phyloP scores from a whole-genome alignment of 441 rosid genomes.

The Lepidium campestre region DNA sequence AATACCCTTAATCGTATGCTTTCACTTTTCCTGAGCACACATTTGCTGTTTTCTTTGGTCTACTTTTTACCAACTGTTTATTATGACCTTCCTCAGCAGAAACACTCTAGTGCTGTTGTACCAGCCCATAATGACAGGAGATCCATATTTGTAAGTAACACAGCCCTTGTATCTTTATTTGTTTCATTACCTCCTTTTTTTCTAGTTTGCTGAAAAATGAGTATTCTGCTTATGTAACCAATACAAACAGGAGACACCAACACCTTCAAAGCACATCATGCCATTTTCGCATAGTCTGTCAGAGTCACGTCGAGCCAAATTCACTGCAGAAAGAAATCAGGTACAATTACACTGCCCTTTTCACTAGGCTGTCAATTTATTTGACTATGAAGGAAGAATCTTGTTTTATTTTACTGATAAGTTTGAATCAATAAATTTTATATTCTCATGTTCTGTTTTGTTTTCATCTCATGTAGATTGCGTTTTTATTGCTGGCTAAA shows the following conservation, averaged over 20 bases:
- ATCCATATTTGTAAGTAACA: conserved; percentile 61
- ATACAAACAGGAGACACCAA: conserved; percentile 75
- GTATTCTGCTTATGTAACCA: background rate
- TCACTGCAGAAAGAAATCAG: conserved; percentile 83
- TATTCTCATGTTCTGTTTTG: conserved; percentile 14
- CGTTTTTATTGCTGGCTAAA: conserved; percentile 9
- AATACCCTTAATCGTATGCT: background rate
- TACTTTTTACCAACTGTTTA: conserved; percentile 1
- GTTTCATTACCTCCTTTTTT: background rate
- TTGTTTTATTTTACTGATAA: background rate
- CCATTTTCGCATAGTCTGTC: conserved; percentile 74
- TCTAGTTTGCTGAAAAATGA: background rate
- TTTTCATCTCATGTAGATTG: conserved; percentile 4
- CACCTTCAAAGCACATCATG: conserved; percentile 72
- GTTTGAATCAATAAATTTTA: conserved; percentile 2
- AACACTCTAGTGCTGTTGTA: conserved; percentile 48
- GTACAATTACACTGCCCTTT: conserved; percentile 34
- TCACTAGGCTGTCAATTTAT: conserved; percentile 10
- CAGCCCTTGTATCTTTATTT: background rate
- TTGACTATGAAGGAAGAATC: background rate
- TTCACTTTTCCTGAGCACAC: background rate
- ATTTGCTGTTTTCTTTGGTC: conserved; percentile 2
- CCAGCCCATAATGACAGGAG: conserved; percentile 49
- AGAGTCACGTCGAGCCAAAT: conserved; percentile 74
- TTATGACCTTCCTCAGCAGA: conserved; percentile 39